Base-by-base conservation (phyloP, 192 early-diverging fungal genomes). In the Funneliformis geosporum region DNA sequence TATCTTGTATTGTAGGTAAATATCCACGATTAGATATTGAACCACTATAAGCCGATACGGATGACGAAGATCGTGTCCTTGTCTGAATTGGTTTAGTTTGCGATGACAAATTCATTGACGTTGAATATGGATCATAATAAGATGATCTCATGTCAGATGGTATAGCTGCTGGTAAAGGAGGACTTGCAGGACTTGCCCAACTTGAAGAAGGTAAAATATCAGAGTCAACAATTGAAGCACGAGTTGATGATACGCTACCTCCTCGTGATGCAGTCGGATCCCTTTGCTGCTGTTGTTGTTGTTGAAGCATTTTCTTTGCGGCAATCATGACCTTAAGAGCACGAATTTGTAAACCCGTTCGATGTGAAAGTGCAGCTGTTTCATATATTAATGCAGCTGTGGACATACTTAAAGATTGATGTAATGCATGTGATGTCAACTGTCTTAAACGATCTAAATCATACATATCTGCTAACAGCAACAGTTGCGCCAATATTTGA, bases 311-410 rank as follows among this genome's bases (percentile, higher is more conserved):
- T 68, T 89, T 89, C 64, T 86, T 87, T 23, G 86, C 86, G n/a
- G 83, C 83, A 75, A 89, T 85, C 83, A 89, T 85, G 4, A 87
- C 88, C 65, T 87, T 86, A 8, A 89, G 62, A 6, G 88, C 85
- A 25, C 88, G 81, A 42, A 89, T 86, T 75, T 93, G 92, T 60
- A 93, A 85, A 11, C 89, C 88, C 33, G 87, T 85, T 68, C 90
- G 88, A 18, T 89, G 87, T 2, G 90, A 90, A 1, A 89, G 84
- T 28, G 89, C 86, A 9, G 90, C 90, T 0, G 91, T 90, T 74
- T 93, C 92, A 62, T 88, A 93, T 28, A 93, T 87, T 75, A 93
- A 74, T 5, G 91, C 89, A 21, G 92, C 92, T 2, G 88, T 91
- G 0, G 84, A 79, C 68, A 86, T 90, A 73, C 83, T 87, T 10